These are phyloP conservation scores for Acanthamoeba healyi DNA, from an alignment of 208 protist species.

Conservation along the genomic window DNA sequence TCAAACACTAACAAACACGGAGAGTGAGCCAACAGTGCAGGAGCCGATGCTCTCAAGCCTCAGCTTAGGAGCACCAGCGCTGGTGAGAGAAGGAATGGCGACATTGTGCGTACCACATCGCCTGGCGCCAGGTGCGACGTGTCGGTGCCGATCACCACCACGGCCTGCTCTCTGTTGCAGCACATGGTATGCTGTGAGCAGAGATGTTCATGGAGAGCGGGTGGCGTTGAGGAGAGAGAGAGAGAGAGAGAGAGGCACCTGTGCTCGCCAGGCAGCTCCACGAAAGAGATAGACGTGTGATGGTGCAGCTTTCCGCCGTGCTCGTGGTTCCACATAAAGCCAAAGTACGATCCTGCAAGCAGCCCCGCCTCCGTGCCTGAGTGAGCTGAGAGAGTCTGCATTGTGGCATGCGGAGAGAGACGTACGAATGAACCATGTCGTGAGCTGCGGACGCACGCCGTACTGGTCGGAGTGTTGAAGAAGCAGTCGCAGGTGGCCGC, in stretches of 20 bases:
- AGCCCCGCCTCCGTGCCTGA: too few relatives aligned
- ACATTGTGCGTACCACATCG: background rate
- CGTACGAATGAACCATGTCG: background rate
- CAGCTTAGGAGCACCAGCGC: too few relatives aligned
- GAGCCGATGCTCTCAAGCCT: too few relatives aligned
- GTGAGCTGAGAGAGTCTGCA: too few relatives aligned
- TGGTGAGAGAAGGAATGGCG: too few relatives aligned
- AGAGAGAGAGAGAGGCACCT: background rate
- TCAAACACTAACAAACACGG: background rate
- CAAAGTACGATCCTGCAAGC: background rate
- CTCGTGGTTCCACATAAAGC: slow-evolving; percentile 28
- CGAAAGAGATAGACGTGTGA: background rate
- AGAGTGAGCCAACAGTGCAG: too few relatives aligned
- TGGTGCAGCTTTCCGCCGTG: slow-evolving; percentile 1
- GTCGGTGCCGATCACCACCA: slow-evolving; percentile 23
- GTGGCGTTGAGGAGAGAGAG: too few relatives aligned
- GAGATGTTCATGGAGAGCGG: too few relatives aligned
- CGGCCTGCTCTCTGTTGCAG: background rate
- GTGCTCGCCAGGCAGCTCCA: background rate
- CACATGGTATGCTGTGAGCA: too few relatives aligned
- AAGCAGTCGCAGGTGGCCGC: background rate
- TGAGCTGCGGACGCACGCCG: background rate
- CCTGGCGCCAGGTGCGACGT: background rate
- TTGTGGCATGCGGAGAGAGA: too few relatives aligned
- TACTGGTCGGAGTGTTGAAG: slow-evolving; percentile 21